A percentile compares a stretch with the other conserved stretches of the same genome.
phyloP scores from a whole-genome alignment of 768 basidiomycete species.

The Termitomyces titanicus region DNA sequence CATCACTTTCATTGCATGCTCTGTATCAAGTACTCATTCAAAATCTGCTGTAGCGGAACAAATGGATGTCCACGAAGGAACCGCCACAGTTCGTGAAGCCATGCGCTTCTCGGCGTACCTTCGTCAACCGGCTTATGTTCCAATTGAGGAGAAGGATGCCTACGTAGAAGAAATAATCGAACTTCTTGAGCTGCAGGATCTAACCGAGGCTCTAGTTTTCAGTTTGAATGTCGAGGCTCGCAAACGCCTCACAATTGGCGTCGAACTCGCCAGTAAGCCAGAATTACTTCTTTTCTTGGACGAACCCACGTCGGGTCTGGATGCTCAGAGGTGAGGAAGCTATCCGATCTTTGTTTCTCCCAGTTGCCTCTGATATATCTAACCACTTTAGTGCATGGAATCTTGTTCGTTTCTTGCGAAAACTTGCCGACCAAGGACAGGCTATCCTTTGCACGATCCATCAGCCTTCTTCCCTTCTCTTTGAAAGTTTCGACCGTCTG shows the following conservation, averaged over 20 bases:
- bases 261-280: slow-evolving; percentile 87
- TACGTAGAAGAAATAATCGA: slow-evolving; percentile 85
- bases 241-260: slow-evolving; percentile 88
- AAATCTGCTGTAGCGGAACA: slow-evolving; percentile 55
- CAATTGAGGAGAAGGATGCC: slow-evolving; percentile 69
- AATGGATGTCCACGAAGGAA: slow-evolving; percentile 81
- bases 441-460: slow-evolving; percentile 91
- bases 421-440: slow-evolving; percentile 82
- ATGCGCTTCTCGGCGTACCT: slow-evolving; percentile 84
- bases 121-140: slow-evolving; percentile 65
- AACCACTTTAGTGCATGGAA: slow-evolving; percentile 62
- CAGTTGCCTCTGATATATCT: slow-evolving; percentile 47
- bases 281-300: slow-evolving; percentile 72
- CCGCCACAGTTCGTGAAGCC: slow-evolving; percentile 80
- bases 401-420: slow-evolving; percentile 74
- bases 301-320: slow-evolving; percentile 42
- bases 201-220: slow-evolving; percentile 79
- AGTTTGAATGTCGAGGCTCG: slow-evolving; percentile 66
- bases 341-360: slow-evolving; percentile 22
- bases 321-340: slow-evolving; percentile 34
- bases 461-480: slow-evolving; percentile 81
- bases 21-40: slow-evolving; percentile 22
- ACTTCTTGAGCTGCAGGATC: slow-evolving; percentile 78
- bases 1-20: slow-evolving; percentile 18
- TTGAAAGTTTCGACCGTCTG: slow-evolving; percentile 80